phyloP scores from a whole-genome alignment of 2,329 filamentous ascomycete species.

The Uncinocarpus reesii region DNA sequence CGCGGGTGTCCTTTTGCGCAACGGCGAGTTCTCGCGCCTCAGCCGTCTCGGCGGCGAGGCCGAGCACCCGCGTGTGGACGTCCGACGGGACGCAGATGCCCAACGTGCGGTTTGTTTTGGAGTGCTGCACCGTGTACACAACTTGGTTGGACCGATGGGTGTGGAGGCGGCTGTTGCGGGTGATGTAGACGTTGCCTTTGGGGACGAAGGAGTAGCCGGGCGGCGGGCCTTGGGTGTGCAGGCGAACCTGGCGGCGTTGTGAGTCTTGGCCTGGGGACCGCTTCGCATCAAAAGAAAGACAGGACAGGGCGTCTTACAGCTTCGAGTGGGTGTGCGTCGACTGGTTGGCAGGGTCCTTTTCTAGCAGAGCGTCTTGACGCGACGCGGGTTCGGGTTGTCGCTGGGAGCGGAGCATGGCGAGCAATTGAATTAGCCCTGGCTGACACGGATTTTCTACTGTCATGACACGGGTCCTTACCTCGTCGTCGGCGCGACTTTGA shows the following conservation, averaged over 20 bases:
- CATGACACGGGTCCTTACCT: too few relatives aligned
- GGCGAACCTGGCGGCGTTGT: conserved; percentile 24
- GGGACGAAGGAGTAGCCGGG: conserved; percentile 32
- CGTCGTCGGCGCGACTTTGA: too few relatives aligned
- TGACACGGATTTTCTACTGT: too few relatives aligned
- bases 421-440: too few relatives aligned
- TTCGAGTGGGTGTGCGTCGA: background rate
- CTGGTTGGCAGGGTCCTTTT: background rate
- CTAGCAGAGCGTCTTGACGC: background rate
- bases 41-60: conserved; percentile 33
- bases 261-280: too few relatives aligned
- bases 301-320: background rate
- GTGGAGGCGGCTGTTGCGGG: conserved; percentile 32
- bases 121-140: conserved; percentile 28
- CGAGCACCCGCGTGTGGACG: conserved; percentile 32
- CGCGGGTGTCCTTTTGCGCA: conserved; percentile 28
- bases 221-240: conserved; percentile 23
- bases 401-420: background rate
- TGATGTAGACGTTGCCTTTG: conserved; percentile 36
- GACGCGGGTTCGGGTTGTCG: background rate
- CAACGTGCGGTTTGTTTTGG: conserved; percentile 25
- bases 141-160: conserved; percentile 26
- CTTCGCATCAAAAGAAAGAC: too few relatives aligned
- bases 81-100: conserved; percentile 37
- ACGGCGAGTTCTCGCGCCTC: conserved; percentile 33